Evolutionary conservation across 1,284 basidiomycete genomes (phyloP).

Genomic region (Blastosporella zonata): DNA sequence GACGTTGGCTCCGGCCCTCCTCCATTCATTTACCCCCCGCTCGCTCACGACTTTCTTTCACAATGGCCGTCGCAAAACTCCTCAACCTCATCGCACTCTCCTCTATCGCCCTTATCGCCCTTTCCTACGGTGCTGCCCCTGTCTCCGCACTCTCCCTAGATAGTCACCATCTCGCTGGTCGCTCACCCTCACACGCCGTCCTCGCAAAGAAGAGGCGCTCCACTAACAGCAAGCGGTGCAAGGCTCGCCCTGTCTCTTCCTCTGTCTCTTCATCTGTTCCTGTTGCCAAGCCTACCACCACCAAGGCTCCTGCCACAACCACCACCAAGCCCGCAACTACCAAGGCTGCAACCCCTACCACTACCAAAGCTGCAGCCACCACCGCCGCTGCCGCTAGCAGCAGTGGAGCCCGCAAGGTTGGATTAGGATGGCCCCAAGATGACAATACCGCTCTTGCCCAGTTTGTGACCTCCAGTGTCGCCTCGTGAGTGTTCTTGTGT

Average conservation of each 20-base stretch:
- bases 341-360: conserved; percentile 18
- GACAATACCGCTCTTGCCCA: conserved; percentile 42
- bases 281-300: conserved; percentile 15
- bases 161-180: conserved; percentile 32
- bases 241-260: conserved; percentile 38
- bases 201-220: conserved; percentile 52
- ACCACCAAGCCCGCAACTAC: conserved; percentile 13
- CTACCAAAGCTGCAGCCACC: conserved; percentile 18
- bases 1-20: conserved; percentile 18
- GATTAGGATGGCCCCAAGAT: conserved; percentile 63
- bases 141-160: conserved; percentile 52
- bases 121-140: conserved; percentile 43
- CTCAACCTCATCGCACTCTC: conserved; percentile 56
- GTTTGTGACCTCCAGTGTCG: conserved; percentile 43
- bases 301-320: conserved; percentile 17
- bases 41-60: conserved; percentile 23
- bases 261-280: conserved; percentile 11
- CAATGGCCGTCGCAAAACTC: conserved; percentile 53
- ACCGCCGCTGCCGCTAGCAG: conserved; percentile 10
- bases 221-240: conserved; percentile 48
- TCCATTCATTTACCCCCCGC: conserved; percentile 19
- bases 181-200: conserved; percentile 35
- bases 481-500: conserved; percentile 37
- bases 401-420: conserved; percentile 50
- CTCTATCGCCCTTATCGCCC: conserved; percentile 54